Percentiles rank a stretch among this genome's conserved stretches.
Conservation (phyloP, 2,329 filamentous ascomycete genomes). For the Fusarium lyarnte region DNA sequence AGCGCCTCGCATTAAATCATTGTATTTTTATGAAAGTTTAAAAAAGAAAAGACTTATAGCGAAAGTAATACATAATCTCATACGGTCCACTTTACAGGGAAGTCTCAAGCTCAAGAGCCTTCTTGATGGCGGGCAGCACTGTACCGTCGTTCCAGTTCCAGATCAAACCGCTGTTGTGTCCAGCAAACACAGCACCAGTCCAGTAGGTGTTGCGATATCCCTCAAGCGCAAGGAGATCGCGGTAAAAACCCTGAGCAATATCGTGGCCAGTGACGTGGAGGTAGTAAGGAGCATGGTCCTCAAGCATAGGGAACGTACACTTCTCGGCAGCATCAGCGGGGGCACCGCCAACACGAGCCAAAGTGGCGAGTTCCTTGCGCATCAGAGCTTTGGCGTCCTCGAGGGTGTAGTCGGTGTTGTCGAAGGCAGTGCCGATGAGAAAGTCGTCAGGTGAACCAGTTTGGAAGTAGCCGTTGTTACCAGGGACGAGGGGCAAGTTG, state of each 20-base stretch:
- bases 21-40: not conserved
- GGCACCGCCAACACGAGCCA: not conserved
- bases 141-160: constrained; percentile 35
- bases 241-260: constrained; percentile 17
- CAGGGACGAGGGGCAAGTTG: constrained; percentile 12
- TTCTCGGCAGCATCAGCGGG: not conserved
- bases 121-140: constrained; percentile 27
- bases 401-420: constrained; percentile 3
- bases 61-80: not conserved
- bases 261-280: constrained; percentile 19
- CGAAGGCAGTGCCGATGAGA: not conserved
- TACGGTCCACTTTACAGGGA: not conserved
- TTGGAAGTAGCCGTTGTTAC: constrained; percentile 1
- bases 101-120: constrained; percentile 20
- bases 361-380: constrained; percentile 8
- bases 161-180: constrained; percentile 33
- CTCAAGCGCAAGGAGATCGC: constrained; percentile 11
- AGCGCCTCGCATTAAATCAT: not conserved
- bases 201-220: constrained; percentile 31
- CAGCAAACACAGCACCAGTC: constrained; percentile 35
- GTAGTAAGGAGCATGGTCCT: constrained; percentile 23
- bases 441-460: constrained; percentile 1
- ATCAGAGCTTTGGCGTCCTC: constrained; percentile 7
- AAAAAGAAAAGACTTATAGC: not conserved
- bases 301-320: constrained; percentile 7